A percentile compares a stretch with the other conserved stretches of the same genome.
Evolutionary conservation across 2,329 filamentous ascomycete species (phyloP).

Genomic region (Stachybotrys echinatus): DNA sequence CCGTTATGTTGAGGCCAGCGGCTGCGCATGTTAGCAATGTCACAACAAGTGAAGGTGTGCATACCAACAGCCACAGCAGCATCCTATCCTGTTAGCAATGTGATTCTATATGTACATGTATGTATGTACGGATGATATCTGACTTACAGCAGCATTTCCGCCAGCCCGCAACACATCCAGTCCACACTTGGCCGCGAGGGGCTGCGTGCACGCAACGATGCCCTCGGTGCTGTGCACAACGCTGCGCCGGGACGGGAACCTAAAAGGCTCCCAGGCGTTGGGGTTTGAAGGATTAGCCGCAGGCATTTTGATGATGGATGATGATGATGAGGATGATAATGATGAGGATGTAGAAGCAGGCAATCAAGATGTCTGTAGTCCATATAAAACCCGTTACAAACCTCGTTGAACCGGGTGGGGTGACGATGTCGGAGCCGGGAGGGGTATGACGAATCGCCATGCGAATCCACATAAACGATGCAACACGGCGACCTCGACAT

Average conservation of each 20-base stretch:
- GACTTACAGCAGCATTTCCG: constrained; percentile 84
- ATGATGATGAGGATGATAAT: no score
- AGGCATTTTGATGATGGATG: no score
- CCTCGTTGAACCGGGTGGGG: no score
- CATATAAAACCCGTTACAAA: no score
- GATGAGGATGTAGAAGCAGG: no score
- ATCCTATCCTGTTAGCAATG: constrained; percentile 51
- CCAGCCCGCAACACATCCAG: constrained; percentile 79
- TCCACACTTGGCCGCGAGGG: constrained; percentile 82
- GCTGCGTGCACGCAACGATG: constrained; percentile 86
- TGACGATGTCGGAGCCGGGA: no score
- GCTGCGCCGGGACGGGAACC: constrained; percentile 76
- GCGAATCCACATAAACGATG: no score
- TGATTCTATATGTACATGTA: not conserved
- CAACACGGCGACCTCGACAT: no score
- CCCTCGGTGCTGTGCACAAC: constrained; percentile 91
- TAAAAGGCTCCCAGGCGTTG: constrained; percentile 50
- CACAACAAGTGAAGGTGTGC: constrained; percentile 11
- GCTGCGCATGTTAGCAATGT: constrained; percentile 42
- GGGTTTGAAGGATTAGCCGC: no score
- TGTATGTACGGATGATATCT: not conserved
- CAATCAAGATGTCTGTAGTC: no score
- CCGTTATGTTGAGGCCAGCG: constrained; percentile 87
- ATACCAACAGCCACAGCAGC: constrained; percentile 88
- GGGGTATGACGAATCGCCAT: no score